Evolutionary conservation across 75 land plant genomes (phyloP).

Genomic region (Pinus albicaulis): DNA sequence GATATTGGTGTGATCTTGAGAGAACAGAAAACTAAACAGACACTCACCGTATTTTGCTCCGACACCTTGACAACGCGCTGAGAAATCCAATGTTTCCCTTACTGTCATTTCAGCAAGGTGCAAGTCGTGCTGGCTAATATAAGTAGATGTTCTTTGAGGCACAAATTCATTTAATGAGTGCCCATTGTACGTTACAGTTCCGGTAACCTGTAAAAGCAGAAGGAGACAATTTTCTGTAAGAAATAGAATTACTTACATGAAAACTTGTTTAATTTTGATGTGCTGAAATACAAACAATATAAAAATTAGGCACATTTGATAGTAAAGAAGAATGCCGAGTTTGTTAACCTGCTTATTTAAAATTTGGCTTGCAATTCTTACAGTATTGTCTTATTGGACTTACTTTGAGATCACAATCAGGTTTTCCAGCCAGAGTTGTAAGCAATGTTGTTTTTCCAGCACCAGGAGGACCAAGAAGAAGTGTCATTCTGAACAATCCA

Average conservation of each 20-base stretch:
- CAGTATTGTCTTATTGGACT: background rate
- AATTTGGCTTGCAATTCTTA: background rate
- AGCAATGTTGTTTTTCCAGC: constrained; percentile 82
- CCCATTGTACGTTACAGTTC: constrained; percentile 73
- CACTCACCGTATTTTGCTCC: constrained; percentile 31
- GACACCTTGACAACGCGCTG: constrained; percentile 76
- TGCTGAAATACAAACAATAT: background rate
- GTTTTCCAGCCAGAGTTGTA: constrained; percentile 69
- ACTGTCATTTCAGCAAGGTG: constrained; percentile 82
- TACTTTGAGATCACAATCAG: constrained; percentile 50
- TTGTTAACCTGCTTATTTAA: background rate
- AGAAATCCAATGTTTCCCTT: constrained; percentile 82
- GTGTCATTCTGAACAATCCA: constrained; percentile 47
- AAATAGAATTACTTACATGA: background rate
- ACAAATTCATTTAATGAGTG: constrained; percentile 50
- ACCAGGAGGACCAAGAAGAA: constrained; percentile 81
- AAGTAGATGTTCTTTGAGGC: constrained; percentile 71
- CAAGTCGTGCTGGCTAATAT: constrained; percentile 74
- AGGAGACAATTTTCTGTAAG: background rate
- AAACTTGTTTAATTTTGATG: background rate
- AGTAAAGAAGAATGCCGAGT: background rate
- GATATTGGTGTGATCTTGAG: background rate
- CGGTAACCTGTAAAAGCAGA: constrained; percentile 33
- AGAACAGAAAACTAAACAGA: background rate
- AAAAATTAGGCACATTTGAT: background rate